Evolutionary conservation across 2,329 filamentous ascomycete species (phyloP).

Genomic region (Colletotrichum sp.): DNA sequence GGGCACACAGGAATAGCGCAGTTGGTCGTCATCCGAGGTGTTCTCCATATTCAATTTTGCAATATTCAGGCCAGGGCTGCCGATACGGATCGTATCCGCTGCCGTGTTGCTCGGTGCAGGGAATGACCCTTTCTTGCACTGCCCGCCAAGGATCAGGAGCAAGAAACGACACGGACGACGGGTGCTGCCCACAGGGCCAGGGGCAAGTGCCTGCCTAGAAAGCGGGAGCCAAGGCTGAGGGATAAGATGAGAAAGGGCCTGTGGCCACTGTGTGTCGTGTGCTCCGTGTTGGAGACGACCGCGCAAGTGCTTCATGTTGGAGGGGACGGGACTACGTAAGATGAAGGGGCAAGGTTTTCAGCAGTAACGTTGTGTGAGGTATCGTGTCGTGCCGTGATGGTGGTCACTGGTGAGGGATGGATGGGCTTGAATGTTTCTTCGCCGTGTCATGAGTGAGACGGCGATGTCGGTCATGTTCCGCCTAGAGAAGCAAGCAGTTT

Average conservation of each 20-base stretch:
- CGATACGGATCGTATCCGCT: background rate
- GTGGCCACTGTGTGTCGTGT: background rate
- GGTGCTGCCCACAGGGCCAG: background rate
- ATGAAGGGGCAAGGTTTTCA: background rate
- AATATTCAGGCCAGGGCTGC: background rate
- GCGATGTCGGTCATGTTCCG: conserved; percentile 5
- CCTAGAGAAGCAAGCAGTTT: background rate
- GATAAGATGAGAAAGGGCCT: background rate
- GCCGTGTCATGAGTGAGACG: background rate
- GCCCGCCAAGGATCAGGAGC: conserved; percentile 10
- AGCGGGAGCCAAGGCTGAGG: background rate
- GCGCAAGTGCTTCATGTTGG: background rate
- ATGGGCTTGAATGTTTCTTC: background rate
- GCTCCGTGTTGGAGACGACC: background rate
- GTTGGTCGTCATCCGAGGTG: background rate
- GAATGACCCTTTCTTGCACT: conserved; percentile 1
- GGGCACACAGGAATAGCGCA: background rate
- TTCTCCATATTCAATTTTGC: background rate
- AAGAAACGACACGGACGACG: background rate
- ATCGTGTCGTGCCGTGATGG: background rate
- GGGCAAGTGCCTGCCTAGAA: background rate
- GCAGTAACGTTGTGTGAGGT: background rate
- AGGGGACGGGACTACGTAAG: background rate
- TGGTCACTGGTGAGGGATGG: background rate
- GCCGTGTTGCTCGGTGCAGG: conserved; percentile 2